Percentiles rank a stretch among this genome's conserved stretches.
Evolutionary conservation across 768 basidiomycete genomes (phyloP).

Genomic region (Tricholomella constricta): DNA sequence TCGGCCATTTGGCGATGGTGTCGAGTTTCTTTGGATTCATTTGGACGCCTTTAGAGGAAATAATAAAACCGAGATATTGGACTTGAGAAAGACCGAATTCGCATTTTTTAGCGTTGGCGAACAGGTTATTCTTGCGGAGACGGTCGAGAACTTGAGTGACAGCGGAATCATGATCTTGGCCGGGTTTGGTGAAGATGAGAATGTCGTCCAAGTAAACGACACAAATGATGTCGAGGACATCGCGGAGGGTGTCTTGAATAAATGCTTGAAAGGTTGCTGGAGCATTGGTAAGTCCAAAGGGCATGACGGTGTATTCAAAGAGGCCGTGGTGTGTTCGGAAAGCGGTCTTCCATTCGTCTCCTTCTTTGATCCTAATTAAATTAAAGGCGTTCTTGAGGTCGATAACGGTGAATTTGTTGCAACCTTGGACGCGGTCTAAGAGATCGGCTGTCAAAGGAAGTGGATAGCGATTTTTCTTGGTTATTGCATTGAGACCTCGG

Average conservation of each 20-base stretch:
- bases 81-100: conserved; percentile 31
- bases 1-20: conserved; percentile 36
- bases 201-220: conserved; percentile 47
- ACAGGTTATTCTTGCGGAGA: conserved; percentile 26
- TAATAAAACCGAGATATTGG: conserved; percentile 39
- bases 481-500: conserved; percentile 33
- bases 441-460: conserved; percentile 33
- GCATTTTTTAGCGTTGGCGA: conserved; percentile 40
- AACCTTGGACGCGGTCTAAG: conserved; percentile 28
- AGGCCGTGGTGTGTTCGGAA: conserved; percentile 39
- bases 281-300: conserved; percentile 39
- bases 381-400: conserved; percentile 42
- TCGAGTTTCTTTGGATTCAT: conserved; percentile 43
- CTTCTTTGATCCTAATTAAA: conserved; percentile 36
- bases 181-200: conserved; percentile 34
- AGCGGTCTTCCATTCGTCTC: conserved; percentile 46
- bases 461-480: conserved; percentile 29
- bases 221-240: conserved; percentile 37
- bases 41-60: conserved; percentile 28
- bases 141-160: conserved; percentile 30
- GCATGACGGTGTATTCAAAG: conserved; percentile 42
- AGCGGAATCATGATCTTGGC: conserved; percentile 27
- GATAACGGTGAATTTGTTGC: conserved; percentile 31
- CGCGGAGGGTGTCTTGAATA: conserved; percentile 41
- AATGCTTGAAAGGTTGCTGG: conserved; percentile 46